These are phyloP conservation scores for Hygrophoropsis aurantiaca DNA, from an alignment of 768 basidiomycete genomes.

Conservation along the genomic window DNA sequence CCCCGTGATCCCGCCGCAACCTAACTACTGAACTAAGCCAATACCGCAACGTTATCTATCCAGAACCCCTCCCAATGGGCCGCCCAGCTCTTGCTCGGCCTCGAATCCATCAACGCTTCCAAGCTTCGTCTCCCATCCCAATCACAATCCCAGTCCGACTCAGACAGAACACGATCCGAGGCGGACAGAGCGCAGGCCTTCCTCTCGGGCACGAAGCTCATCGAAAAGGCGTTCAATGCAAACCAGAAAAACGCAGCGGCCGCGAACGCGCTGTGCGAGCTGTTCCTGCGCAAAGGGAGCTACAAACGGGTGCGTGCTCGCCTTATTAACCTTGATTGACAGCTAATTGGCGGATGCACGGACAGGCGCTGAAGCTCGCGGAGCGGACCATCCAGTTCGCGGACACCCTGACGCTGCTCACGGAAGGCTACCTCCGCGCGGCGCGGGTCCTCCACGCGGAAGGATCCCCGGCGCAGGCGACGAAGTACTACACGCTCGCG, in stretches of 20 bases:
- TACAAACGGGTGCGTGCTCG: constrained; percentile 50
- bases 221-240: constrained; percentile 78
- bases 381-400: constrained; percentile 94
- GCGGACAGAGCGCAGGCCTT: constrained; percentile 63
- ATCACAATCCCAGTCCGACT: too few relatives aligned
- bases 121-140: too few relatives aligned
- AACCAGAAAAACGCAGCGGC: constrained; percentile 75
- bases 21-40: not conserved
- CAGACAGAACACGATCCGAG: constrained; percentile 65
- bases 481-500: constrained; percentile 66
- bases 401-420: constrained; percentile 80
- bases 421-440: constrained; percentile 84
- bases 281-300: constrained; percentile 73
- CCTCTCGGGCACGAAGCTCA: constrained; percentile 62
- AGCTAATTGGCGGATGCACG: not conserved
- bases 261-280: constrained; percentile 78
- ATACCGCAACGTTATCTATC: not conserved
- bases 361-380: constrained; percentile 84
- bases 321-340: not conserved
- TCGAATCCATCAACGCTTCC: constrained; percentile 87
- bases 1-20: too few relatives aligned
- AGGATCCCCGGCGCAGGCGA: constrained; percentile 62
- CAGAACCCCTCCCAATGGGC: constrained; percentile 82
- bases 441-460: constrained; percentile 80
- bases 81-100: constrained; percentile 77